Base-by-base conservation (phyloP, 2,329 filamentous ascomycete species). In the Talaromyces atroroseus region DNA sequence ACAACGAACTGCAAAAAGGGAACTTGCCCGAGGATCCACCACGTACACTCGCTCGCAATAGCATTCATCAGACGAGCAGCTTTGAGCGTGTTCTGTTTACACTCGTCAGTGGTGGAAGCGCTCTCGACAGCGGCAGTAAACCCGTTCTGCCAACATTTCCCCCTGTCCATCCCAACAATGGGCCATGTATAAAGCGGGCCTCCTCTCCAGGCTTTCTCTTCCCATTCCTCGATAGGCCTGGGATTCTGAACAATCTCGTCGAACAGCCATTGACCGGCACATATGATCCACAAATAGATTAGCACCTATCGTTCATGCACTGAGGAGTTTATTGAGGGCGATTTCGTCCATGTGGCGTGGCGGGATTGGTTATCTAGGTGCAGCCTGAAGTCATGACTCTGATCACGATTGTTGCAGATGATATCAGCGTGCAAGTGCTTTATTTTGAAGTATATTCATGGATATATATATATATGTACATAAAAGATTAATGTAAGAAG, bases 271-370 rank as follows among this genome's bases (percentile, higher is more conserved):
- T 57, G 55, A 2, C 54, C 54, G 16, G 54, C 49, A 47, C n/a
- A 52, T 44, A 57, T 7, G 21, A 57, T 52, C 54, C 54, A 57
- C 40, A 57, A n/a, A n/a, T n/a, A n/a, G n/a, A n/a, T n/a, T n/a
- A n/a, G n/a, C n/a, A n/a, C n/a, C n/a, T 40, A 40, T 40, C 20
- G 36, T 40, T 40, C 36, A 40, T 40, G 36, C 36, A 40, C 7
- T 3, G n/a, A 40, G 36, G 5, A 40, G 16, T 18, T 40, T 40
- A 40, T 40, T 40, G 36, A 40, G 6, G 36, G 11, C 7, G 11
- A 38, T 38, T 10, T 40, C 36, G 36, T 18, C 8, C 36, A 40
- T 40, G 36, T 18, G n/a, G 36, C 36, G 36, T 8, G n/a, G 36
- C 36, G 36, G 36, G 36, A 18, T 40, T 40, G 32, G 32, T 36